Base-by-base conservation (phyloP, 2,329 filamentous ascomycete genomes). In the Alternaria tenuissima region DNA sequence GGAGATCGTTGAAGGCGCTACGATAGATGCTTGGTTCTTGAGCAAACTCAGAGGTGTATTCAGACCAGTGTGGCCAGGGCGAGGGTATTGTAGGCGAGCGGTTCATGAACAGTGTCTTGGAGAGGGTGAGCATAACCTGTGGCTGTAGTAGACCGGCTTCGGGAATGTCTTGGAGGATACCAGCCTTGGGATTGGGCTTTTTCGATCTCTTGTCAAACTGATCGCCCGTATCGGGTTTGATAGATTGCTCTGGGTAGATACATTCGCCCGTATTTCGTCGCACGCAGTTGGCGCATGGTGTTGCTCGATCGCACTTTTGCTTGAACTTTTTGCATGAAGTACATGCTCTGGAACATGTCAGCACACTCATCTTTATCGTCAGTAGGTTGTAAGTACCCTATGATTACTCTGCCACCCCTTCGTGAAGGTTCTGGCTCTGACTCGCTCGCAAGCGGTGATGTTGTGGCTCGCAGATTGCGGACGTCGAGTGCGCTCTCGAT, bases 1-100 rank as follows among this genome's bases (percentile, higher is more conserved):
- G 85, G 44, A 97, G 89, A 67, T 95, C 92, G 5, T 87, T 84
- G n/a, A 96, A 84, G 0, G 91, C 88, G 2, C 91, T 93, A 7
- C 88, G 86, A 66, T 90, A 88, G 22, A 97, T 86, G 0, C 90
- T 87, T 0, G 93, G 93, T 3, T 81, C 81, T 57, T 54, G 51
- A 7, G 68, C 63, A 20, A 70, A 55, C 8, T 73, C 72, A 1
- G 69, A 70, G 5, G 55, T 63, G 22, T 70, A 69, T 34, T 68
- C 64, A 8, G 66, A 67, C 81, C 81, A 69, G 43, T 78, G 72
- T 12, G 66, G 66, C 66, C 68, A 74, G 4, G 68, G 73, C 59
- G 72, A 73, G 9, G 69, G 55, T 14, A 71, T 52, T 12, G 59
- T 64, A 14, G 69, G 63, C 12, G 70, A 72, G 34, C 69, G 67